These are phyloP conservation scores for Achlya hypogyna DNA, from an alignment of 352 stramenopile genomes.

Conservation along the genomic window DNA sequence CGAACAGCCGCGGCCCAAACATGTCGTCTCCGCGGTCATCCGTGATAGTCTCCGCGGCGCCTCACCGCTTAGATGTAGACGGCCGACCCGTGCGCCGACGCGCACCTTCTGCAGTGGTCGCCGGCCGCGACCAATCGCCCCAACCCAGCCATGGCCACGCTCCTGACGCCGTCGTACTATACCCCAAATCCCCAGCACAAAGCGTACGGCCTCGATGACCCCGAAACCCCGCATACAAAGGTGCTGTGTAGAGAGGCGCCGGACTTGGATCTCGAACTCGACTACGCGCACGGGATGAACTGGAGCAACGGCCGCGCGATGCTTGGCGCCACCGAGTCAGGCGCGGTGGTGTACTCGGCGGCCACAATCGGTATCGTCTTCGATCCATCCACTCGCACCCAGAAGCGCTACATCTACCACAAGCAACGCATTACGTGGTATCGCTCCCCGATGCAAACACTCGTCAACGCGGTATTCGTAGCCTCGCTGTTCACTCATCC, in stretches of 20 bases:
- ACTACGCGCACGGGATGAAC: conserved; percentile 11
- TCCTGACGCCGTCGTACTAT: conserved; percentile 19
- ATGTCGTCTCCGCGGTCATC: not conserved
- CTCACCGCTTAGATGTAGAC: not conserved
- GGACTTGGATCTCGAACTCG: conserved; percentile 18
- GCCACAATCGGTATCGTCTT: conserved; percentile 16
- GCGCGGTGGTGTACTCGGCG: conserved; percentile 11
- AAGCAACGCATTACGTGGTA: conserved; percentile 17
- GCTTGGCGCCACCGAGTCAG: not conserved
- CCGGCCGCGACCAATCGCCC: not conserved
- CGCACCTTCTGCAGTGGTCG: not conserved
- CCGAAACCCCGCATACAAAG: not conserved
- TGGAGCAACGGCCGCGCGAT: not conserved
- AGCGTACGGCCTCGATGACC: not conserved
- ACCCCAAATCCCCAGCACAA: conserved; percentile 15
- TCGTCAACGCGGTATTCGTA: not conserved
- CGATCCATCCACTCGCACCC: not conserved
- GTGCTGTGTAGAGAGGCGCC: conserved; percentile 11
- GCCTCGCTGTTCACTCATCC: conserved; percentile 8
- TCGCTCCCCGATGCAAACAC: not conserved
- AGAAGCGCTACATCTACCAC: conserved; percentile 10
- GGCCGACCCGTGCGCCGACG: not conserved
- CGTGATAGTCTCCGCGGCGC: not conserved
- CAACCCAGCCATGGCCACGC: conserved; percentile 10
- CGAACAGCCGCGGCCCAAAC: conserved; percentile 29